Base-by-base conservation (phyloP, 805 yeast genomes). In the Candida tibetensis region DNA sequence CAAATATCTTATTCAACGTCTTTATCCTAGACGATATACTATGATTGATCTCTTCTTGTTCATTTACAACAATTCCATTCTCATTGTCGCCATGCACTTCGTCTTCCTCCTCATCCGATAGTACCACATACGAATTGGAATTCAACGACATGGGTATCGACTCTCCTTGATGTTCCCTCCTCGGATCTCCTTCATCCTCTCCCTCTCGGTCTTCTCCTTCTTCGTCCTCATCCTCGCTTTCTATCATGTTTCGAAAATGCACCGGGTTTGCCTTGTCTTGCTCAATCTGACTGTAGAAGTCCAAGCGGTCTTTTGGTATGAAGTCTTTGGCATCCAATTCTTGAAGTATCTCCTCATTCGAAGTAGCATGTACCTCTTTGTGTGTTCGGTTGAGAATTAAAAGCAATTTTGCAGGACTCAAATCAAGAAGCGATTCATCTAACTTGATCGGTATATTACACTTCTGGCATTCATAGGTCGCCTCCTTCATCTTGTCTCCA, bases 1-100 rank as follows among this genome's bases (percentile, higher is more conserved):
- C 82, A 56, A 87, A 89, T 2, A 91, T 74, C 27, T 76, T 77
- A 2, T 77, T 78, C 23, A 88, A 57, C 0, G 79, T 70, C 32
- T 72, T 71, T 16, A 79, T 59, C 30, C 80, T 61, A 4, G 66
- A 62, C 0, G 84, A 74, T 2, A 79, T 63, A 0, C 72, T 63
- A 21, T 10, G 25, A 9, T 28, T 29, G 8, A 22, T 23, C 36
- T 47, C 48, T 9, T 42, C 47, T 14, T 39, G 45, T 13, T 29
- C 34, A 12, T 30, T 17, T 25, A 16, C 21, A 21, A 19, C 14
- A 16, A 10, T 37, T 9, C 17, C 46, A 5, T 21, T 28, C 14
- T 25, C 34, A 3, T 28, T 21, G 2, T 41, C 40, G n/a, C n/a
- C n/a, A 4, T 36, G 30, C 15, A 29, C 39, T 5, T 38, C 34